Percentiles rank a stretch among this genome's conserved stretches.
These are phyloP conservation scores for Gossypium rotundifolium DNA, from an alignment of 345 rosid species.

Conservation along the genomic window DNA sequence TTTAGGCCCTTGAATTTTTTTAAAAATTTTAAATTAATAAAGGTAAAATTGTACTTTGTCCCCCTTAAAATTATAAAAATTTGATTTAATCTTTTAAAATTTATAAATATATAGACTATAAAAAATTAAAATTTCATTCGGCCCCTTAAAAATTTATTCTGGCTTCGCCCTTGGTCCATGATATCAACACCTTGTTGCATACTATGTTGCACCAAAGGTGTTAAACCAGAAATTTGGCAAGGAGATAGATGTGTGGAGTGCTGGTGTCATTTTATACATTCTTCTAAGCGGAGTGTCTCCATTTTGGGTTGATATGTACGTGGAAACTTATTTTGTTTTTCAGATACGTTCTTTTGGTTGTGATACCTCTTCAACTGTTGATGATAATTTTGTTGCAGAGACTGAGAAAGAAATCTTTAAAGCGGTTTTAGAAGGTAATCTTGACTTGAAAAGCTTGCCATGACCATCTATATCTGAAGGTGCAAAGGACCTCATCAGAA, in stretches of 20 bases:
- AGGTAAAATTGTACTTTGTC: too few species aligned
- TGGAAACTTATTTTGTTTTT: background rate
- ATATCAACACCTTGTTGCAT: conserved; percentile 28
- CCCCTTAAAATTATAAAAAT: too few species aligned
- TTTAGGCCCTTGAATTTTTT: too few species aligned
- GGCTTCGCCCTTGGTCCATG: too few species aligned
- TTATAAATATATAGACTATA: too few species aligned
- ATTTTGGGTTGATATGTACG: conserved; percentile 72
- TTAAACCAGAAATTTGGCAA: conserved; percentile 62
- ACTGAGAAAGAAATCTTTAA: conserved; percentile 62
- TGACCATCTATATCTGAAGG: conserved; percentile 71
- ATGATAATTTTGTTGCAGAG: conserved; percentile 39
- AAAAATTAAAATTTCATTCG: too few species aligned
- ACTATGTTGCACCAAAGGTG: conserved; percentile 91
- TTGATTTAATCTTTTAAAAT: too few species aligned
- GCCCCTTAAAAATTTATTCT: too few species aligned
- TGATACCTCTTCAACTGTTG: background rate
- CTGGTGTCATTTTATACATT: conserved; percentile 84
- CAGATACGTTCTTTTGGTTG: background rate
- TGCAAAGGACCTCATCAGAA: conserved; percentile 75
- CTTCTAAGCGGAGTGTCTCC: conserved; percentile 89
- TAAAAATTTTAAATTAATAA: too few species aligned
- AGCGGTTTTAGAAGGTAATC: conserved; percentile 42
- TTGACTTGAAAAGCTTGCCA: conserved; percentile 61
- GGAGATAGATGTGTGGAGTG: conserved; percentile 93